Evolutionary conservation across 768 basidiomycete species (phyloP).

Genomic region (Leucosporidium scottii): DNA sequence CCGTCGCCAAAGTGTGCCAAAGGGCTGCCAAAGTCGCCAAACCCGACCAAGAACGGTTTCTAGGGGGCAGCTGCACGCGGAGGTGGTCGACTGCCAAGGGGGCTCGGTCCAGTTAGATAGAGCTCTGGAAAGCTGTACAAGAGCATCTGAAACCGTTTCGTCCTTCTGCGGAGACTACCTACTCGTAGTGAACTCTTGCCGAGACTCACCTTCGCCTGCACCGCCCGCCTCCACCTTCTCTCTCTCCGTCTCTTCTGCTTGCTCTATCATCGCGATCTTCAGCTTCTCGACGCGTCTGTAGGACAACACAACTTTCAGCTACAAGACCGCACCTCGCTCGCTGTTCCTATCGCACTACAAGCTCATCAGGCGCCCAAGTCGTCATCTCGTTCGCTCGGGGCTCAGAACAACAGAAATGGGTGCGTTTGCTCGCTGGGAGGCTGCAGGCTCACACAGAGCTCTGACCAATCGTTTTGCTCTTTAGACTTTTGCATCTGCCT

Average conservation of each 20-base stretch:
- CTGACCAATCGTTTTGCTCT: not conserved
- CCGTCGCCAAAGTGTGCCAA: too few relatives aligned
- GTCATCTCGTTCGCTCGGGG: not conserved
- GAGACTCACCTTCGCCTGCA: not conserved
- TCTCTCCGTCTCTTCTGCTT: not conserved
- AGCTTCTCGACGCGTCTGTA: too few relatives aligned
- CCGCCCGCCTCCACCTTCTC: not conserved
- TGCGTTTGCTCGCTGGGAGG: not conserved
- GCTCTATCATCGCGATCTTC: too few relatives aligned
- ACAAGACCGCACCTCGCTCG: not conserved
- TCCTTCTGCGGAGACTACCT: not conserved
- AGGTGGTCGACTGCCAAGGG: not conserved
- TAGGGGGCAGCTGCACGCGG: too few relatives aligned
- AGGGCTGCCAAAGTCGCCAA: too few relatives aligned
- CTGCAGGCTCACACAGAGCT: not conserved
- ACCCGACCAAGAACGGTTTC: too few relatives aligned
- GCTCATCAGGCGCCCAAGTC: not conserved
- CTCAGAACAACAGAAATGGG: not conserved
- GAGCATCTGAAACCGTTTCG: not conserved
- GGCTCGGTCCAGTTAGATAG: too few relatives aligned
- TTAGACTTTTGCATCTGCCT: constrained; percentile 1
- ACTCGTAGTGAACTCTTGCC: not conserved
- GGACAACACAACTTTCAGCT: not conserved
- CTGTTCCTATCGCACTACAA: not conserved
- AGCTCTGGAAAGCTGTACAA: too few relatives aligned